Conservation (phyloP, 495 filamentous ascomycete species). For the Penicillium daleae region DNA sequence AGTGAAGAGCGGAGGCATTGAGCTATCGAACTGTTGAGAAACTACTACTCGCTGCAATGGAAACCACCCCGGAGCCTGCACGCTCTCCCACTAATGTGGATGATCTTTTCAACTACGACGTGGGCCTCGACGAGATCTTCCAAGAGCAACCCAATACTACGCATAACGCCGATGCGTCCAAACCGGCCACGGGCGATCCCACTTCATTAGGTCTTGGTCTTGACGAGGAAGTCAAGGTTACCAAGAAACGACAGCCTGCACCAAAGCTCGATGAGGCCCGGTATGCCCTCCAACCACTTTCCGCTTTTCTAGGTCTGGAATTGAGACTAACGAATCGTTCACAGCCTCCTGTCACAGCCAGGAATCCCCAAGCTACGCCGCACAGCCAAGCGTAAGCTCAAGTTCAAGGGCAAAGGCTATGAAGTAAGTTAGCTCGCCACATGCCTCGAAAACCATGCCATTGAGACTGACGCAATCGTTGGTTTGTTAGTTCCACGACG, state of each 20-base stretch:
- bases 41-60: conserved; percentile 8
- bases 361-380: conserved; percentile 83
- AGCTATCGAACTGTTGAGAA: background rate
- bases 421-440: conserved; percentile 61
- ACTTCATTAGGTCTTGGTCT: conserved; percentile 61
- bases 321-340: background rate
- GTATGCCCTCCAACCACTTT: conserved; percentile 43
- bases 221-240: conserved; percentile 83
- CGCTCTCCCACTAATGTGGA: conserved; percentile 47
- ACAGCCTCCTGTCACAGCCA: conserved; percentile 72
- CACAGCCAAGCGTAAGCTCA: conserved; percentile 70
- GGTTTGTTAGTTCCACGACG: conserved; percentile 73
- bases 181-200: conserved; percentile 38
- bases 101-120: conserved; percentile 74
- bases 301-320: no score
- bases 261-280: conserved; percentile 86
- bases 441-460: background rate
- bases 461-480: background rate
- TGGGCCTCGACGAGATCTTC: conserved; percentile 56
- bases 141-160: conserved; percentile 44
- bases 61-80: conserved; percentile 13
- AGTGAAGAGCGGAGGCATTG: background rate
- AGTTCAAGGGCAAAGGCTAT: conserved; percentile 90
- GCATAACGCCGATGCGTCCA: conserved; percentile 28
- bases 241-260: conserved; percentile 70